Percentiles rank a stretch among this genome's conserved stretches.
These are phyloP conservation scores for Coprinopsis cinerea DNA, from an alignment of 768 basidiomycete species.

Conservation along the genomic window DNA sequence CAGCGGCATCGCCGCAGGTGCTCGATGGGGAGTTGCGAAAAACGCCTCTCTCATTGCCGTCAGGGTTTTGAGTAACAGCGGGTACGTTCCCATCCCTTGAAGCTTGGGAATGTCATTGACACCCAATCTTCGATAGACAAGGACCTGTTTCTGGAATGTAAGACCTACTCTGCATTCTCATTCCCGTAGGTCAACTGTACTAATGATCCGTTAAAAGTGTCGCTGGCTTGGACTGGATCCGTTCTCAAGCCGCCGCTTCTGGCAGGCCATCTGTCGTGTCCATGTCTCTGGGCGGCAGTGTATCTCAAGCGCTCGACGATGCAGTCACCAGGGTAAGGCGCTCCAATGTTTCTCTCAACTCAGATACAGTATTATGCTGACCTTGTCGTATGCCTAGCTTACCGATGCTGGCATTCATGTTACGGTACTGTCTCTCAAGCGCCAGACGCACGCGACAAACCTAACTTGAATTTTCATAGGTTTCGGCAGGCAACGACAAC, in stretches of 20 bases:
- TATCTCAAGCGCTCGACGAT: constrained; percentile 21
- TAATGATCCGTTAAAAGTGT: constrained; percentile 12
- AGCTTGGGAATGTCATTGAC: constrained; percentile 6
- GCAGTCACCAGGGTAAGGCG: constrained; percentile 21
- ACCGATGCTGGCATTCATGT: constrained; percentile 25
- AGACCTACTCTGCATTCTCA: background rate
- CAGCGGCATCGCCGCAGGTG: constrained; percentile 22
- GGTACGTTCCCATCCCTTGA: constrained; percentile 16
- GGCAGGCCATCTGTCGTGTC: constrained; percentile 24
- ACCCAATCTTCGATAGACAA: constrained; percentile 9
- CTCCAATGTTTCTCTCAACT: too few relatives aligned
- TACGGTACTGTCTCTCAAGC: constrained; percentile 8
- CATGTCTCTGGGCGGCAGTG: constrained; percentile 29
- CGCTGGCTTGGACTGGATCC: constrained; percentile 25
- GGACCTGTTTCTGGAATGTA: constrained; percentile 16
- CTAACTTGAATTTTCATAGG: constrained; percentile 6
- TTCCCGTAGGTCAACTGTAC: background rate
- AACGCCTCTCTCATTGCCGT: constrained; percentile 27
- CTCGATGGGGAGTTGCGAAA: constrained; percentile 22
- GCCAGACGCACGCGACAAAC: background rate
- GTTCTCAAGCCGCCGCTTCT: constrained; percentile 11
- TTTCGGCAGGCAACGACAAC: constrained; percentile 25
- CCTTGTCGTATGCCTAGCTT: constrained; percentile 19
- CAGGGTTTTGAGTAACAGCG: constrained; percentile 31
- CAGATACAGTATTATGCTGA: background rate